A percentile compares a stretch with the other conserved stretches of the same genome.
Evolutionary conservation across 75 land plant genomes (phyloP).

Genomic region (Sequoiadendron giganteum): DNA sequence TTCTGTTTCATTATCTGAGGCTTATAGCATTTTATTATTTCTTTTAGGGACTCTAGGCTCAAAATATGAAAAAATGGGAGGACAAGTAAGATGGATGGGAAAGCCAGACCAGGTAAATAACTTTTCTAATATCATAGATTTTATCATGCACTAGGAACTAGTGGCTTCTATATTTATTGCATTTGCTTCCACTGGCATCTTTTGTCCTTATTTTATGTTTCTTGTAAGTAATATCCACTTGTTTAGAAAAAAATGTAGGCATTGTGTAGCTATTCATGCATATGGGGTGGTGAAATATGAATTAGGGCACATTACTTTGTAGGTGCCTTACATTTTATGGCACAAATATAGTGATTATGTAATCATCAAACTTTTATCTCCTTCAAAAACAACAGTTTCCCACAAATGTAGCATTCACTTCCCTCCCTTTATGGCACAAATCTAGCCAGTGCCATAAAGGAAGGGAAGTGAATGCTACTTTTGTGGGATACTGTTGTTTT

Average conservation of each 20-base stretch:
- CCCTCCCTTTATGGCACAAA: neutral
- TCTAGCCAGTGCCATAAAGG: neutral
- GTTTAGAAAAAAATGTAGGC: neutral
- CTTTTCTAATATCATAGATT: neutral
- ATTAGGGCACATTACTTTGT: neutral
- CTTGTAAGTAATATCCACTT: neutral
- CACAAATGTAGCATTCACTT: neutral
- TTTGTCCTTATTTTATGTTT: neutral
- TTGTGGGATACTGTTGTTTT: too few species aligned
- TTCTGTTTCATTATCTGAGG: neutral
- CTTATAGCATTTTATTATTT: neutral
- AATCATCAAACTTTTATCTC: neutral
- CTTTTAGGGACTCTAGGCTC: conserved; percentile 62
- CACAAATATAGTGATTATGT: neutral
- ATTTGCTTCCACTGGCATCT: neutral
- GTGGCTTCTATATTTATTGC: neutral
- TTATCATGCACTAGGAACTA: neutral
- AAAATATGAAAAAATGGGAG: conserved; percentile 80
- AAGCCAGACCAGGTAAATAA: conserved; percentile 68
- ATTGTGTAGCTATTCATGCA: neutral
- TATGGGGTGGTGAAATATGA: neutral
- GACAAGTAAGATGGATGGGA: conserved; percentile 93
- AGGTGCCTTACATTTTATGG: neutral
- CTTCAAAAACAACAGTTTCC: neutral
- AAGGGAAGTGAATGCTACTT: neutral